Evolutionary conservation across 257 asterid genomes (phyloP).

Genomic region (Ajuga chamaepitys): DNA sequence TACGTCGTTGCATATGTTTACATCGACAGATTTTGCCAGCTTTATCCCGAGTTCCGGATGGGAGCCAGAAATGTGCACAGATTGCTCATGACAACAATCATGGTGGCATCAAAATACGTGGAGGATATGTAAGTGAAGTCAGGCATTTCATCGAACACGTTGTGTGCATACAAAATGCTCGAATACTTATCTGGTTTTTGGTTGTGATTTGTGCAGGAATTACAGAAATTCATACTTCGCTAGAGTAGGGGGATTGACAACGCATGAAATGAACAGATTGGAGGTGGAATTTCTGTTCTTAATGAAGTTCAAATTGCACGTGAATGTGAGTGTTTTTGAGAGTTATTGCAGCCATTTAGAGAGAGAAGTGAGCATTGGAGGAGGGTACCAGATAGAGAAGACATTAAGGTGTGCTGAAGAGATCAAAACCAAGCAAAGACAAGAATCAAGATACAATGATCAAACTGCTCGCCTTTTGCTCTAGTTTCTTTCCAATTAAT

Average conservation of each 20-base stretch:
- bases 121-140: slow-evolving; percentile 85
- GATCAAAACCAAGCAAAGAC: slow-evolving; percentile 51
- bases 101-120: slow-evolving; percentile 90
- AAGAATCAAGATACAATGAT: slow-evolving; percentile 22
- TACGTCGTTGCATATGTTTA: slow-evolving; percentile 83
- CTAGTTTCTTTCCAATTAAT: background rate
- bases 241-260: slow-evolving; percentile 76
- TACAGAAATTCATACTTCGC: slow-evolving; percentile 88
- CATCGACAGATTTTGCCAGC: slow-evolving; percentile 70
- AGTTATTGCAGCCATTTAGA: slow-evolving; percentile 92
- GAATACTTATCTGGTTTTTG: background rate
- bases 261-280: slow-evolving; percentile 54
- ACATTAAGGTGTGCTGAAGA: slow-evolving; percentile 87
- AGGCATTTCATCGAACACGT: slow-evolving; percentile 4
- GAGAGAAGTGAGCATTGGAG: slow-evolving; percentile 92
- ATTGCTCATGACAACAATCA: slow-evolving; percentile 71
- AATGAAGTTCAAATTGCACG: slow-evolving; percentile 86
- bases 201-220: slow-evolving; percentile 47
- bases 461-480: slow-evolving; percentile 22
- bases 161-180: background rate
- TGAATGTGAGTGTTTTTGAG: slow-evolving; percentile 82
- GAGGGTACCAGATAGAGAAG: slow-evolving; percentile 90
- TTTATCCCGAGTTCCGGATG: slow-evolving; percentile 63
- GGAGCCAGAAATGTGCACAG: slow-evolving; percentile 70
- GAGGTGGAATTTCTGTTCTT: slow-evolving; percentile 68